These are phyloP conservation scores for Aquilaria sinensis DNA, from an alignment of 345 rosid genomes.

Conservation along the genomic window DNA sequence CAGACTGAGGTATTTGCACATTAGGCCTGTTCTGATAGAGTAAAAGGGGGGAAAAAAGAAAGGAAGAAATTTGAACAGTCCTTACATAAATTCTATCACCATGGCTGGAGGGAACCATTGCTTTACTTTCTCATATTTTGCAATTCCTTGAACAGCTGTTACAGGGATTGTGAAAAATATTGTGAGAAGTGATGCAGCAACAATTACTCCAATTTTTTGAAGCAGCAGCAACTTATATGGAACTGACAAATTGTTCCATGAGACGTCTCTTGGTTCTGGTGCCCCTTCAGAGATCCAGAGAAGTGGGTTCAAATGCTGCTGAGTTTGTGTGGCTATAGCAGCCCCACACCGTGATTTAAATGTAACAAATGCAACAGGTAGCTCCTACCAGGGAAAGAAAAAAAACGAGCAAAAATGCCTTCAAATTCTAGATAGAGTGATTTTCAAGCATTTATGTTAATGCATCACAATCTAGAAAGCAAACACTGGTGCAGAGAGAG, in stretches of 20 bases:
- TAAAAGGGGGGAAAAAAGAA: neutral
- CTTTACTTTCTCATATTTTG: constrained; percentile 73
- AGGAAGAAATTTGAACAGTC: neutral
- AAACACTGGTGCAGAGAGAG: neutral
- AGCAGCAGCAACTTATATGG: constrained; percentile 45
- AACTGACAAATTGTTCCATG: constrained; percentile 66
- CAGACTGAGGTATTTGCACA: no score
- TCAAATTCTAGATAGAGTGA: neutral
- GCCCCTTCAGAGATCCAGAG: constrained; percentile 71
- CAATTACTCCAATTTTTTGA: constrained; percentile 55
- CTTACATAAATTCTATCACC: constrained; percentile 73
- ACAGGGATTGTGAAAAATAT: constrained; percentile 87
- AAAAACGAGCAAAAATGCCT: neutral
- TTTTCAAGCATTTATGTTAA: no score
- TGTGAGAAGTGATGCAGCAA: constrained; percentile 71
- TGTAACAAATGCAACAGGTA: constrained; percentile 77
- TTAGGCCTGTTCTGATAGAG: neutral
- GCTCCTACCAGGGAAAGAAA: constrained; percentile 40
- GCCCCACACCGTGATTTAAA: constrained; percentile 75
- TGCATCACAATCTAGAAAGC: no score
- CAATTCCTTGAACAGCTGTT: constrained; percentile 94
- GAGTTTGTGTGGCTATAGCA: constrained; percentile 71
- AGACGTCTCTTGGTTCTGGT: constrained; percentile 82
- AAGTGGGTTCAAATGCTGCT: constrained; percentile 77
- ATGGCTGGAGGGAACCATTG: constrained; percentile 87